Evolutionary conservation across 108 stramenopile genomes (phyloP).

Genomic region (Stephanodiscus triporus): DNA sequence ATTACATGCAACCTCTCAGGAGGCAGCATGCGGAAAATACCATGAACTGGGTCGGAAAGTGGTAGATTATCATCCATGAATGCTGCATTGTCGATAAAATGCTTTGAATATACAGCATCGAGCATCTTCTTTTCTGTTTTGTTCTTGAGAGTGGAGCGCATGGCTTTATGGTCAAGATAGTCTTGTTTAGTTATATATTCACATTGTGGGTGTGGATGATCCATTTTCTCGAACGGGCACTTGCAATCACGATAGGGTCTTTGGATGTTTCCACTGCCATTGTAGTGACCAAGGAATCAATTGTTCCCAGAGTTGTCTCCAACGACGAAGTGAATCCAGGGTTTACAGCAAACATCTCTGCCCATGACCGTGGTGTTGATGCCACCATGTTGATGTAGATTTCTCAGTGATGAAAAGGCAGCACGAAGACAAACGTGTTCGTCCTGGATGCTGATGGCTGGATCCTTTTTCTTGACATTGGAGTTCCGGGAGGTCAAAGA

Average conservation of each 20-base stretch:
- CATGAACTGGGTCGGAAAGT: neutral
- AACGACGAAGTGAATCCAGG: neutral
- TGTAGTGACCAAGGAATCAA: neutral
- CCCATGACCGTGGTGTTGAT: neutral
- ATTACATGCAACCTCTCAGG: neutral
- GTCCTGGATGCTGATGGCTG: neutral
- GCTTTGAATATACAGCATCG: neutral
- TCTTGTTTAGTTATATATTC: neutral
- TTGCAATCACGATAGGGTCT: neutral
- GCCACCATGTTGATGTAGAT: neutral
- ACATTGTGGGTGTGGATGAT: neutral
- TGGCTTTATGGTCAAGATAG: neutral
- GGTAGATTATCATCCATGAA: neutral
- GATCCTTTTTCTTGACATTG: neutral
- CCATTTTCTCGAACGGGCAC: neutral
- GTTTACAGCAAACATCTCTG: neutral
- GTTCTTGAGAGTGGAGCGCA: too few relatives aligned
- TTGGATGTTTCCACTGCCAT: neutral
- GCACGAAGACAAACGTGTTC: too few relatives aligned
- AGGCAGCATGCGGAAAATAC: neutral
- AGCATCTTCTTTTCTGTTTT: neutral
- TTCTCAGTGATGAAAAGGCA: too few relatives aligned
- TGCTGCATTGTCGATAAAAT: neutral
- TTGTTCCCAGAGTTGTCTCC: conserved; percentile 1
- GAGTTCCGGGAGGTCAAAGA: too few relatives aligned